A percentile compares a stretch with the other conserved stretches of the same genome.
Evolutionary conservation across 768 basidiomycete genomes (phyloP).

Genomic region (Wakefieldia striispora): DNA sequence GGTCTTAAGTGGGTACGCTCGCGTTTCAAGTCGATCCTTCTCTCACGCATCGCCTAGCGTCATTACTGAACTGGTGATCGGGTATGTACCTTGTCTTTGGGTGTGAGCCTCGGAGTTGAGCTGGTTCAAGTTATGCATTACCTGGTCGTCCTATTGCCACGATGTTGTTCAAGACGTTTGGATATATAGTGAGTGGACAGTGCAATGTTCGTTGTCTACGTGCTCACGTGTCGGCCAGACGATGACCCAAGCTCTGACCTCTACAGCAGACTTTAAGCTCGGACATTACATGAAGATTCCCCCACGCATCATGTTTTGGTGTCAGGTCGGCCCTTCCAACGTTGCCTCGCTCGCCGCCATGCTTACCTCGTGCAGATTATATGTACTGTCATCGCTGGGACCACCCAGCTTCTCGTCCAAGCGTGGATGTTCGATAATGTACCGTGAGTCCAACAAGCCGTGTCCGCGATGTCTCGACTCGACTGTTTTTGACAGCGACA

Average conservation of each 20-base stretch:
- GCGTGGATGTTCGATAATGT: slow-evolving; percentile 66
- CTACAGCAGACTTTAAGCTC: slow-evolving; percentile 77
- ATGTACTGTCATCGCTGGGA: slow-evolving; percentile 66
- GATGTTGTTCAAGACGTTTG: slow-evolving; percentile 87
- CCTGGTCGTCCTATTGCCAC: slow-evolving; percentile 78
- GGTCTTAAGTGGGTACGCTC: slow-evolving; percentile 47
- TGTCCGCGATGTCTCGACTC: not conserved
- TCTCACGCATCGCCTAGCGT: slow-evolving; percentile 39
- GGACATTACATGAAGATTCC: slow-evolving; percentile 67
- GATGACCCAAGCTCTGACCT: slow-evolving; percentile 52
- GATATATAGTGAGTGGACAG: slow-evolving; percentile 51
- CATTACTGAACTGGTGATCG: slow-evolving; percentile 78
- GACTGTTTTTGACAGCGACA: slow-evolving; percentile 33
- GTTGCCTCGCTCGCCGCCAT: not conserved
- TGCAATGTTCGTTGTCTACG: not conserved
- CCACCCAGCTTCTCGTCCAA: slow-evolving; percentile 74
- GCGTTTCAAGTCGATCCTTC: not conserved
- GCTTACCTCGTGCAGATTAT: slow-evolving; percentile 41
- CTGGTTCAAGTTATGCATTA: slow-evolving; percentile 48
- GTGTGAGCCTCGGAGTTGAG: not conserved
- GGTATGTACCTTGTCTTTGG: slow-evolving; percentile 26
- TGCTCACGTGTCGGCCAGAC: slow-evolving; percentile 13
- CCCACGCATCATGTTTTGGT: slow-evolving; percentile 69
- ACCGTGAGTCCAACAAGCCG: slow-evolving; percentile 36
- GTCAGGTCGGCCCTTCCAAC: slow-evolving; percentile 42